Percentiles rank a stretch among this genome's conserved stretches.
Conservation (phyloP, 768 basidiomycete species). For the Harrya chromipes region DNA sequence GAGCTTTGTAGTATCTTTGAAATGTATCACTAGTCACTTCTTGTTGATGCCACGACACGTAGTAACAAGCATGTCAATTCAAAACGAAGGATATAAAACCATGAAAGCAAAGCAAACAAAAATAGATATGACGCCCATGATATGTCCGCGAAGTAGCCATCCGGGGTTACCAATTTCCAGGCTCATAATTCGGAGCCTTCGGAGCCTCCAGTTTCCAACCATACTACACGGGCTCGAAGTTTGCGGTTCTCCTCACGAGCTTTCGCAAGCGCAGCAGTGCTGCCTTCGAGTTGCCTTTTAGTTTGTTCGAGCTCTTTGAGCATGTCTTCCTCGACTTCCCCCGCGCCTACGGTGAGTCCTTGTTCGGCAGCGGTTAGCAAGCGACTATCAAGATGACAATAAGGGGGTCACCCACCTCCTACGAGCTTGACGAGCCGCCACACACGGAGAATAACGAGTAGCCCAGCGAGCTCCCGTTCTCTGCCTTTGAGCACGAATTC, state of each 20-base stretch:
- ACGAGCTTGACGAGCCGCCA: conserved; percentile 82
- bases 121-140: conserved; percentile 1
- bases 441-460: conserved; percentile 71
- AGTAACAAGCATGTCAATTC: conserved; percentile 5
- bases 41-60: not conserved
- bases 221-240: conserved; percentile 42
- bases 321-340: conserved; percentile 60
- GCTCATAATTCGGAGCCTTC: conserved; percentile 32
- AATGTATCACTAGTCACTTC: conserved; percentile 15
- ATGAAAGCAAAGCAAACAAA: conserved; percentile 9
- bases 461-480: conserved; percentile 65
- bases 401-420: conserved; percentile 37
- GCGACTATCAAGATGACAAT: not conserved
- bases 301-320: conserved; percentile 48
- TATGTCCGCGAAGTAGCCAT: conserved; percentile 10
- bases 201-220: conserved; percentile 34
- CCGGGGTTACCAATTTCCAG: conserved; percentile 9
- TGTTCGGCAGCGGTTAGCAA: conserved; percentile 24
- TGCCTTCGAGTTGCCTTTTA: conserved; percentile 45
- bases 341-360: conserved; percentile 74
- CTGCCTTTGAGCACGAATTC: conserved; percentile 67
- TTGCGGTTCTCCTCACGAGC: conserved; percentile 53
- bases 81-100: conserved; percentile 6
- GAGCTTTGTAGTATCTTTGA: not conserved
- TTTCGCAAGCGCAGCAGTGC: conserved; percentile 41